Evolutionary conservation across 108 stramenopile genomes (phyloP).

Genomic region (Stephanodiscus triporus): DNA sequence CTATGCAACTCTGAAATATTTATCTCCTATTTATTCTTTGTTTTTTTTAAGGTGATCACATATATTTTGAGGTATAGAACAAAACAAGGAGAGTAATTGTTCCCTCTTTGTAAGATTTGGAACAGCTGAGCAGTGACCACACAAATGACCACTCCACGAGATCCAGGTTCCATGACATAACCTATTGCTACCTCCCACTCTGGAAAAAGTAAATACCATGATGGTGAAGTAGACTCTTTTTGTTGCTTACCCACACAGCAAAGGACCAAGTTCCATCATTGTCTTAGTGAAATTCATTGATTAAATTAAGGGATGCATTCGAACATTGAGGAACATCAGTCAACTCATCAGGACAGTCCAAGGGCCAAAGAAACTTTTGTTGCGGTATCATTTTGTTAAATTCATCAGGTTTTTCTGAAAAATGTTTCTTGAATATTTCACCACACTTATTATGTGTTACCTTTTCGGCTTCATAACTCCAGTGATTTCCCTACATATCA

Average conservation of each 20-base stretch:
- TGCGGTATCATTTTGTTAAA: background rate
- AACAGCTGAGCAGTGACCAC: background rate
- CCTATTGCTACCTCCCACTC: background rate
- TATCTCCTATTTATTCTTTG: background rate
- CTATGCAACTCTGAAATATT: too few relatives aligned
- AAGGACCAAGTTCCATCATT: background rate
- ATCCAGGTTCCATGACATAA: background rate
- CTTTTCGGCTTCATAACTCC: background rate
- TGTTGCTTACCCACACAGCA: constrained; percentile 1
- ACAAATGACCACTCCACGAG: background rate
- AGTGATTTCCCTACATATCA: background rate
- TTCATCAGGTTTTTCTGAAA: background rate
- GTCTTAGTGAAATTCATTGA: background rate
- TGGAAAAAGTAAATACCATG: background rate
- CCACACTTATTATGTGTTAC: background rate
- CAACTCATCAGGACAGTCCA: background rate
- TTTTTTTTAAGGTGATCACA: background rate
- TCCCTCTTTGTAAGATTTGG: background rate
- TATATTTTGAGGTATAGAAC: background rate
- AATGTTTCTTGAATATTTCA: background rate
- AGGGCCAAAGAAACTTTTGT: background rate
- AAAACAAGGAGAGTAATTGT: background rate
- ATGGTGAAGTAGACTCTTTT: background rate
- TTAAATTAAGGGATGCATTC: background rate
- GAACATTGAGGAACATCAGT: background rate